A percentile compares a stretch with the other conserved stretches of the same genome.
Evolutionary conservation across 495 filamentous ascomycete genomes (phyloP).

Genomic region (Xylaria flabelliformis): DNA sequence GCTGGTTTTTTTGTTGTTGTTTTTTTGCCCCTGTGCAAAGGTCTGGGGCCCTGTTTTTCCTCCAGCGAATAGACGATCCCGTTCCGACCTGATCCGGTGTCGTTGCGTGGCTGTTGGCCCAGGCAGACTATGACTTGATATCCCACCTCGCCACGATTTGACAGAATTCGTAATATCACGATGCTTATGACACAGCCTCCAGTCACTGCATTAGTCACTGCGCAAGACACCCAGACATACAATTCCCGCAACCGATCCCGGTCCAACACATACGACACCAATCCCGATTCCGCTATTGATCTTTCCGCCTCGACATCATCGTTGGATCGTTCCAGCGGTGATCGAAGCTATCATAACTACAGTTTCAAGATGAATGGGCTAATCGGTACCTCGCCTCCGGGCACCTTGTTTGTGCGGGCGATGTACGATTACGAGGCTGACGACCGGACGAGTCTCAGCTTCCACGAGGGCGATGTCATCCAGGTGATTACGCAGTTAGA

Average conservation of each 20-base stretch:
- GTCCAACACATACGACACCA: constrained; percentile 40
- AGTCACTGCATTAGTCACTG: constrained; percentile 54
- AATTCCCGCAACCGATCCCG: constrained; percentile 43
- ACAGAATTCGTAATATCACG: constrained; percentile 44
- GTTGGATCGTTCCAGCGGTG: constrained; percentile 45
- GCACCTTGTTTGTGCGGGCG: constrained; percentile 90
- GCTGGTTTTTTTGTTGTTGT: background rate
- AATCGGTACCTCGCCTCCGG: constrained; percentile 70
- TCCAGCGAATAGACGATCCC: constrained; percentile 26
- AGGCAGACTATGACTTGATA: constrained; percentile 37
- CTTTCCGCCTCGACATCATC: constrained; percentile 45
- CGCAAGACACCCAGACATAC: constrained; percentile 49
- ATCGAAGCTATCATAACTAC: constrained; percentile 42
- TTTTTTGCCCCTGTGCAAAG: background rate
- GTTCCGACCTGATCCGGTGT: constrained; percentile 24
- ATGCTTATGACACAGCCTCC: constrained; percentile 60
- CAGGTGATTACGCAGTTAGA: constrained; percentile 97
- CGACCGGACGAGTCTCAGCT: constrained; percentile 94
- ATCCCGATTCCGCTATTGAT: constrained; percentile 40
- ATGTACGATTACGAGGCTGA: constrained; percentile 98
- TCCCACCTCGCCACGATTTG: constrained; percentile 31
- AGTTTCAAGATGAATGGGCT: constrained; percentile 70
- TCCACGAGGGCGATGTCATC: constrained; percentile 93
- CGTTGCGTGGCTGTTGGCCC: constrained; percentile 9
- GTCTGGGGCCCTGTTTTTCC: background rate